Conservation (phyloP, 345 rosid species). For the Rhizophora mangle region DNA sequence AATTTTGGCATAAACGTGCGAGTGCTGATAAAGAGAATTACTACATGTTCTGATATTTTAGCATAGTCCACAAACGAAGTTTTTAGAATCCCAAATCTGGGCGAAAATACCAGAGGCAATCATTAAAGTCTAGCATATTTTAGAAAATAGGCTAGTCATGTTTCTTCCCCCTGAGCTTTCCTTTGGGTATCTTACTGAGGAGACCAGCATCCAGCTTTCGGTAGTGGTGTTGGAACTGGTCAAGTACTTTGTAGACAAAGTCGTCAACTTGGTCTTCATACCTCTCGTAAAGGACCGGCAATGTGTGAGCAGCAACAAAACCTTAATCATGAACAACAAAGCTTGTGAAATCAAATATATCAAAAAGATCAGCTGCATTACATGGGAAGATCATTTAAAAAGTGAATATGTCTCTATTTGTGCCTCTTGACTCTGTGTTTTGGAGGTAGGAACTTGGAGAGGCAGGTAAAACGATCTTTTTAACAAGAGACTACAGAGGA, state of each 20-base stretch:
- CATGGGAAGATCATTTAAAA: no score
- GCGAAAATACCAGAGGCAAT: no score
- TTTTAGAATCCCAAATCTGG: no score
- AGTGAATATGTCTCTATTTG: no score
- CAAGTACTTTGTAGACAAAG: constrained; percentile 44
- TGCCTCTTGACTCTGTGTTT: no score
- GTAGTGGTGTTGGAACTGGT: constrained; percentile 60
- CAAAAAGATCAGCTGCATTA: background rate
- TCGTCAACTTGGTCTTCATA: constrained; percentile 76
- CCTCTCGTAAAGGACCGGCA: constrained; percentile 86
- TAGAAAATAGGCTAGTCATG: constrained; percentile 34
- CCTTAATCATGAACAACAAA: constrained; percentile 41
- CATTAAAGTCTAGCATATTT: background rate
- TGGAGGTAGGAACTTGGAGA: no score
- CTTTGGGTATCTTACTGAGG: constrained; percentile 75
- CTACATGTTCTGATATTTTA: no score
- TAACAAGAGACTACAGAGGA: no score
- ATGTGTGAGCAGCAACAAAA: constrained; percentile 83
- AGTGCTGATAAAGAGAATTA: no score
- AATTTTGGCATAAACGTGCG: no score
- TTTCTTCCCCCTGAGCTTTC: constrained; percentile 62
- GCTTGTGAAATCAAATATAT: background rate
- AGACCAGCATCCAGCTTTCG: constrained; percentile 56
- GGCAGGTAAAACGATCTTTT: no score
- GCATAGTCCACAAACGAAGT: no score